Percentiles rank a stretch among this genome's conserved stretches.
Evolutionary conservation across 441 rosid genomes (phyloP).

Genomic region (Hypseocharis bilobata): DNA sequence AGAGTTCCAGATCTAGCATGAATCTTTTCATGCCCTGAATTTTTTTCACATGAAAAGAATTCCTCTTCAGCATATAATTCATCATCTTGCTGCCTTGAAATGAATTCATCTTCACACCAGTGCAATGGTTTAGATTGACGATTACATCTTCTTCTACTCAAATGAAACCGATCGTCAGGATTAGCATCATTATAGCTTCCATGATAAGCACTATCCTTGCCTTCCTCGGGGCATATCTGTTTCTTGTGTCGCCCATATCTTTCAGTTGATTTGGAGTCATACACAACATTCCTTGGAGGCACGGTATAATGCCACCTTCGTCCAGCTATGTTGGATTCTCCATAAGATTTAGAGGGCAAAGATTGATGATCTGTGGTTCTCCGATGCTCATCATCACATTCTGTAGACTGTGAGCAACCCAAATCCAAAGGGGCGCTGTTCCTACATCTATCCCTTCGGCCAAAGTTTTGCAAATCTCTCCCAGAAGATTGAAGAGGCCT

Average conservation of each 20-base stretch:
- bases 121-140: slow-evolving; percentile 20
- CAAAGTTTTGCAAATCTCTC: slow-evolving; percentile 27
- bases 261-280: slow-evolving; percentile 20
- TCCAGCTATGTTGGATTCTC: slow-evolving; percentile 24
- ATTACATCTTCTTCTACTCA: slow-evolving; percentile 24
- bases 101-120: slow-evolving; percentile 23
- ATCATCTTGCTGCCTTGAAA: slow-evolving; percentile 26
- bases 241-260: slow-evolving; percentile 21
- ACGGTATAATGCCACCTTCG: slow-evolving; percentile 25
- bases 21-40: slow-evolving; percentile 23
- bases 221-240: slow-evolving; percentile 23
- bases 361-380: slow-evolving; percentile 21
- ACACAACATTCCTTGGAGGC: slow-evolving; percentile 21
- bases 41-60: slow-evolving; percentile 21
- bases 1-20: slow-evolving; percentile 23
- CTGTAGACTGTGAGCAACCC: slow-evolving; percentile 30
- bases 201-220: slow-evolving; percentile 21
- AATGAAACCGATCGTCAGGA: slow-evolving; percentile 20
- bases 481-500: slow-evolving; percentile 23
- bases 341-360: slow-evolving; percentile 17
- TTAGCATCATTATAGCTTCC: slow-evolving; percentile 16
- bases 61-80: slow-evolving; percentile 24
- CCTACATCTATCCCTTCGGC: slow-evolving; percentile 26
- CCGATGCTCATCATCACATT: slow-evolving; percentile 25
- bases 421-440: slow-evolving; percentile 24